Evolutionary conservation across 768 basidiomycete species (phyloP).

Genomic region (Russula olivacea): DNA sequence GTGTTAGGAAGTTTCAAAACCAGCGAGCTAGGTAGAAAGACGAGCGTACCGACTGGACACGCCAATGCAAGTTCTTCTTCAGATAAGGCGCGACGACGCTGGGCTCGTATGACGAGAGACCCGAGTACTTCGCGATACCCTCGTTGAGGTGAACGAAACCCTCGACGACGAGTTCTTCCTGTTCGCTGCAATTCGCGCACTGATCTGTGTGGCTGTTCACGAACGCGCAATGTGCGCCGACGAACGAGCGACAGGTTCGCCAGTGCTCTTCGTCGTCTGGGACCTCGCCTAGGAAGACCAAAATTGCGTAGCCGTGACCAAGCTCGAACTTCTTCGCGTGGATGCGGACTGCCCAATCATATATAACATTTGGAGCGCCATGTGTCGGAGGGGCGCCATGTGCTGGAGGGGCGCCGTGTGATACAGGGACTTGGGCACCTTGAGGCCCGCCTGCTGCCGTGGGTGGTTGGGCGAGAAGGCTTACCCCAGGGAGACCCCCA

Average conservation of each 20-base stretch:
- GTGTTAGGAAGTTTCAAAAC: neutral
- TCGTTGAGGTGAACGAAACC: constrained; percentile 43
- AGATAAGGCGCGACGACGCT: constrained; percentile 39
- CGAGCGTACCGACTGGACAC: constrained; percentile 35
- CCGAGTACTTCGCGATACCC: constrained; percentile 28
- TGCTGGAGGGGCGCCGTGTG: neutral
- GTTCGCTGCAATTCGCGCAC: constrained; percentile 39
- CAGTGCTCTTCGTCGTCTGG: constrained; percentile 37
- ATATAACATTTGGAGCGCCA: neutral
- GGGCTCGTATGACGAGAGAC: constrained; percentile 35
- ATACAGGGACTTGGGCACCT: no score
- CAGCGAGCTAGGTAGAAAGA: neutral
- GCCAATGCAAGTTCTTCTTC: constrained; percentile 38
- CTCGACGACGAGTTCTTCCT: constrained; percentile 32
- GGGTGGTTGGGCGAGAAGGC: constrained; percentile 16
- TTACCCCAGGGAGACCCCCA: constrained; percentile 4
- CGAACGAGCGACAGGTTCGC: constrained; percentile 34
- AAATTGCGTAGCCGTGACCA: constrained; percentile 39
- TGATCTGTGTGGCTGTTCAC: constrained; percentile 33
- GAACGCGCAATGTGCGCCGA: constrained; percentile 43
- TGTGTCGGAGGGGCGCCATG: neutral
- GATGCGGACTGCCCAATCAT: constrained; percentile 43
- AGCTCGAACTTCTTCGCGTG: constrained; percentile 41
- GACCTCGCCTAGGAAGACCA: constrained; percentile 43
- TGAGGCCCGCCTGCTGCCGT: no score